Conservation (phyloP, 495 filamentous ascomycete genomes). For the Penicillium pulvis region DNA sequence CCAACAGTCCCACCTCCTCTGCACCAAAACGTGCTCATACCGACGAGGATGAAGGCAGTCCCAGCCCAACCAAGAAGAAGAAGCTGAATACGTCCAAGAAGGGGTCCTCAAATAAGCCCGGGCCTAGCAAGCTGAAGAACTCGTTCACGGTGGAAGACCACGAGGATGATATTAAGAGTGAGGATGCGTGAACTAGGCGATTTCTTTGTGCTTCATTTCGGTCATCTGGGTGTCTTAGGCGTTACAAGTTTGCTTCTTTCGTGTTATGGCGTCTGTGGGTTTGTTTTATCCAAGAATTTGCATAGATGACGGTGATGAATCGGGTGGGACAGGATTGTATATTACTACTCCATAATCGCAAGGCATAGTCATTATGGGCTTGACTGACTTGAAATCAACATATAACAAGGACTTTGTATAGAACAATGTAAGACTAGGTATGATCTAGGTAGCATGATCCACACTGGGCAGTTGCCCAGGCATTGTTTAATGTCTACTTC, state of each 20-base stretch:
- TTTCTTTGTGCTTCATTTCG: slow-evolving; percentile 11
- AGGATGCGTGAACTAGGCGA: slow-evolving; percentile 17
- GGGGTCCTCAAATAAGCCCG: slow-evolving; percentile 39
- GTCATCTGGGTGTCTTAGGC: slow-evolving; percentile 21
- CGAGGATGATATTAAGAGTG: slow-evolving; percentile 33
- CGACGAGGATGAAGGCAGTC: slow-evolving; percentile 42
- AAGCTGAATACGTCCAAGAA: slow-evolving; percentile 47
- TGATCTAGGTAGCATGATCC: too few species aligned
- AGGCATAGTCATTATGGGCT: slow-evolving; percentile 14
- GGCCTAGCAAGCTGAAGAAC: slow-evolving; percentile 51
- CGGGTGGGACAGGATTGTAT: slow-evolving; percentile 27
- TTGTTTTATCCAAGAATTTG: slow-evolving; percentile 26
- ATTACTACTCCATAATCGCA: slow-evolving; percentile 30
- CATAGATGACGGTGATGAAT: slow-evolving; percentile 36
- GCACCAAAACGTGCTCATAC: slow-evolving; percentile 41
- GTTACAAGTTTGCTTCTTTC: slow-evolving; percentile 11
- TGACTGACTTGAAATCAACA: neutral
- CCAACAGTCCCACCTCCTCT: slow-evolving; percentile 39
- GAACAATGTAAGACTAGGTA: too few species aligned
- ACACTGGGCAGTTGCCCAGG: too few species aligned
- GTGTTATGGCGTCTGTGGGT: slow-evolving; percentile 28
- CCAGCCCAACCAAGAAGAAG: slow-evolving; percentile 49
- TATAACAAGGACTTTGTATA: too few species aligned
- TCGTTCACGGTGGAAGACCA: slow-evolving; percentile 34
- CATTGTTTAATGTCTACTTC: too few species aligned